Evolutionary conservation across 2,329 filamentous ascomycete species (phyloP), one percentile per base, ranked within the genome.

Genomic region (Lachnellula occidentalis): DNA sequence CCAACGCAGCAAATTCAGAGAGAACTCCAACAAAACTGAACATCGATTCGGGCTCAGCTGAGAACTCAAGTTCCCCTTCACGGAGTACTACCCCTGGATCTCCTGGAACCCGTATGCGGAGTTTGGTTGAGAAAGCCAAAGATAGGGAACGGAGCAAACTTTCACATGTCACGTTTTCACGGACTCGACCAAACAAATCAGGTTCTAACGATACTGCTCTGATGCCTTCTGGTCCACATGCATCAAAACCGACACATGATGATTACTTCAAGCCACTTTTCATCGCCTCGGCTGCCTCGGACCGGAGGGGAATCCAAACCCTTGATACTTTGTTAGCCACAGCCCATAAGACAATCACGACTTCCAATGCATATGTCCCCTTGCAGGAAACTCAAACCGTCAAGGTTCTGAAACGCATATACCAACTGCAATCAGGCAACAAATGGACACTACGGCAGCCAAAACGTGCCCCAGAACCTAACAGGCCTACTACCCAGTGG

Each of bases 371-470:
- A 49, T 85, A 90, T 55, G 81, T 95, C 1, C 87, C 90, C 43
- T 83, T 95, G 41, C 83, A 90, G 48, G 92, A 97, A 64, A 85
- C 87, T 55, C 90, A 95, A 70, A 90, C 95, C 50, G 94, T 90
- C 65, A 86, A 90, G 53, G 88, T 96, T 31, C 72, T 97, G 4
- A 85, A 90, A 53, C 80, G 90, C 14, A 90, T 99, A 2, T 96
- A 96, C 67, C 85, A 92, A 58, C 76, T 97, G 24, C 94, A 99
- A 67, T 90, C 92, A 66, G 84, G 87, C 34, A 91, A 95, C 63
- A 87, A 92, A 65, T 97, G 94, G 92, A 94, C 92, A 5, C 72
- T 99, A 46, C 82, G 92, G 50, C 94, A 99, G 67, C 84, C 92
- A 43, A 90, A 95, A 67, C 87, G 91, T 54, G 88, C 85, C 39